These are phyloP conservation scores for Discostella stelligeroides DNA, from an alignment of 108 stramenopile genomes.

Conservation along the genomic window DNA sequence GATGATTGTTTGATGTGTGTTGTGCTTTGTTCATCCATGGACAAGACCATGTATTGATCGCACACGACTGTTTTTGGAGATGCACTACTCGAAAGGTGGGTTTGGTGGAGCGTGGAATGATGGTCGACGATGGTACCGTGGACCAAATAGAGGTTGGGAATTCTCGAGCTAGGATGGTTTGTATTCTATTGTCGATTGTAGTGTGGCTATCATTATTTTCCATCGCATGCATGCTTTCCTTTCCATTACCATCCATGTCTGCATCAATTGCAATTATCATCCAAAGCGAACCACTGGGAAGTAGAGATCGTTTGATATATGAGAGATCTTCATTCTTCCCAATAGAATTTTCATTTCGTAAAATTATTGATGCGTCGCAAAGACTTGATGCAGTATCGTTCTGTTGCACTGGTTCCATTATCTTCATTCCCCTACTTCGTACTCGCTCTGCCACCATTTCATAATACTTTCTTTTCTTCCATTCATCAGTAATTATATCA, in stretches of 20 bases:
- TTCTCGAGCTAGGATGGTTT: background rate
- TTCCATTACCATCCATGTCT: background rate
- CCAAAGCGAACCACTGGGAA: conserved; percentile 43
- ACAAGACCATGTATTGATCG: conserved; percentile 39
- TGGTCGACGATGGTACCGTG: conserved; percentile 6
- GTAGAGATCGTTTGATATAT: conserved; percentile 9
- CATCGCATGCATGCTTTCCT: too few relatives aligned
- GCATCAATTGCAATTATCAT: conserved; percentile 15
- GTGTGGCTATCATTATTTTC: too few relatives aligned
- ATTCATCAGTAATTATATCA: background rate
- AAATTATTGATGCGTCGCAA: conserved; percentile 36
- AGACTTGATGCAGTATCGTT: background rate
- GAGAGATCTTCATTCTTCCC: background rate
- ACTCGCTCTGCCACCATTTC: conserved; percentile 14
- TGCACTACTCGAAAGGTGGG: conserved; percentile 1
- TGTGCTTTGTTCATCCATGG: conserved; percentile 45
- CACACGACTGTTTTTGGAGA: conserved; percentile 32
- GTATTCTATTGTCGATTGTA: too few relatives aligned
- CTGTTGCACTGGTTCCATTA: background rate
- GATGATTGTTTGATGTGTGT: too few relatives aligned
- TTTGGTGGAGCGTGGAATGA: too few relatives aligned
- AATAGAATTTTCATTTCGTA: too few relatives aligned
- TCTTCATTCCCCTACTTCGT: conserved; percentile 18
- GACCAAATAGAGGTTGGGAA: conserved; percentile 24
- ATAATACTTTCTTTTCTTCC: conserved; percentile 5